These are phyloP conservation scores for Crithidia brevicula DNA, from an alignment of 208 protist species.

Conservation along the genomic window DNA sequence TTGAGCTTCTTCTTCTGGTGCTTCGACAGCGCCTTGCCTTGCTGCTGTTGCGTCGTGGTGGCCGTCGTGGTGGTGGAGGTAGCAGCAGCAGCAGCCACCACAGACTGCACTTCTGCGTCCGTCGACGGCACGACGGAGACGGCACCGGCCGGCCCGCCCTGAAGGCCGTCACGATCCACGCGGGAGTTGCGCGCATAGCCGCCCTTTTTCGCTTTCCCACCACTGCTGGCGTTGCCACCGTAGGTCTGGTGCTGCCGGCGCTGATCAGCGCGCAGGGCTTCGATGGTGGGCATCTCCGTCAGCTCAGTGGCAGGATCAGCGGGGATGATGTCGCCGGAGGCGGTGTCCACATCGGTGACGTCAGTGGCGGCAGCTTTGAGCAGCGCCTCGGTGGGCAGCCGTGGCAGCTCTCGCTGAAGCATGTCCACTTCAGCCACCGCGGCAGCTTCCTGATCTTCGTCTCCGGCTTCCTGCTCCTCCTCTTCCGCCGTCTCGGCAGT, in stretches of 20 bases:
- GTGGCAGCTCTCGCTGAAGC: slow-evolving; percentile 23
- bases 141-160: not conserved
- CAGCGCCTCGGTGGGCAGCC: slow-evolving; percentile 6
- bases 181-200: slow-evolving; percentile 22
- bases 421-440: no score
- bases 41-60: not conserved
- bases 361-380: not conserved
- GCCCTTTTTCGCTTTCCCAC: slow-evolving; percentile 4
- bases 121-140: slow-evolving; percentile 1
- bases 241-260: slow-evolving; percentile 12
- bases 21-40: slow-evolving; percentile 44
- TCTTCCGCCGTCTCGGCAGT: not conserved
- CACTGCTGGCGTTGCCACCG: not conserved
- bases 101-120: not conserved
- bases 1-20: slow-evolving; percentile 77
- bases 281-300: slow-evolving; percentile 31
- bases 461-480: not conserved
- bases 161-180: slow-evolving; percentile 16
- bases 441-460: not conserved
- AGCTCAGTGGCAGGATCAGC: slow-evolving; percentile 25
- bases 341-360: not conserved
- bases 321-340: slow-evolving; percentile 15
- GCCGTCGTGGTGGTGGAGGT: slow-evolving; percentile 3
- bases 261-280: slow-evolving; percentile 31
- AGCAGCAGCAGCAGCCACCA: not conserved